Base-by-base conservation (phyloP, 176 grass and related monocot genomes). In the Chloris gayana region DNA sequence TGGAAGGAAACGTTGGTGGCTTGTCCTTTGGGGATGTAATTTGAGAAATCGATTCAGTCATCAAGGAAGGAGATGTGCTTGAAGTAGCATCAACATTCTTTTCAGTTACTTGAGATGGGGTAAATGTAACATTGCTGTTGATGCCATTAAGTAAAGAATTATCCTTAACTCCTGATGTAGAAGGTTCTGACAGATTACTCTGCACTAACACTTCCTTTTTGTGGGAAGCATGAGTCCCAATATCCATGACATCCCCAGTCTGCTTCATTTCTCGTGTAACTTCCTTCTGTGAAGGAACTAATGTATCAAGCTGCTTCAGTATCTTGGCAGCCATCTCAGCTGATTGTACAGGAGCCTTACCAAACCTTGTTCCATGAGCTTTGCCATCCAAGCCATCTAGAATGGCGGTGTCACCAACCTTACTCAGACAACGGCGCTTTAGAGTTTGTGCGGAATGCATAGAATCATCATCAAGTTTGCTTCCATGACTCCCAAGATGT, bases 301-400 rank as follows among this genome's bases (percentile, higher is more conserved):
- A 50, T 57, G 77, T 80, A 77, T 88, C 91, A 70, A 90, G 91
- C 69, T 93, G 79, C 42, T 85, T 68, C 58, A 90, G 76, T 90
- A 93, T 93, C 74, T 86, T 88, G 14, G 74, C 69, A 66, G 88
- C 85, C 82, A 86, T 93, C 60, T 90, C 60, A 83, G 46, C 56
- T 56, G 85, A 93, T 14, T 90, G 85, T 24, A 54, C 50, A 72
- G 88, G 88, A 42, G 81, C 68, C 69, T 82, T 70, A 80, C 65
- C 75, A 85, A 80, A 60, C 49, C 30, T 64, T 41, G 33, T 73
- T 11, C 19, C 64, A 75, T 26, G 9, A 39, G 65, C 18, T 82
- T 9, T 66, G 71, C 45, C 32, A 64, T 74, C 50, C 53, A 63
- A 35, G 27, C 39, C 65, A 74, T 53, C 9, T 74, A 3, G 49